Conservation (phyloP, 2,329 filamentous ascomycete species). For the Colletotrichum orbiculare region DNA sequence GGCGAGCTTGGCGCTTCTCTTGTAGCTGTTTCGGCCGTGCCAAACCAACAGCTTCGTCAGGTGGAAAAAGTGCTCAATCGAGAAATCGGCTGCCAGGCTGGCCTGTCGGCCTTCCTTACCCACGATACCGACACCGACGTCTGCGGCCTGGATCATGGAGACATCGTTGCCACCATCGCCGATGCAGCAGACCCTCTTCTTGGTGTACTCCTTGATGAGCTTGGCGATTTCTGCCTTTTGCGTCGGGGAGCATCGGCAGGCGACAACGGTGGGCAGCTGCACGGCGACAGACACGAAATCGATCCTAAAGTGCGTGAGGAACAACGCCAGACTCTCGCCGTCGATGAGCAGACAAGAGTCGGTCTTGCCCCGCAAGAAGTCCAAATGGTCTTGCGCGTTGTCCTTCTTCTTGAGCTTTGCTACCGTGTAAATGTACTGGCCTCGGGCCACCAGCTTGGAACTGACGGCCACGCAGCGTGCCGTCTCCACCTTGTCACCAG, state of each 20-base stretch:
- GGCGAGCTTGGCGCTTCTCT: slow-evolving; percentile 91
- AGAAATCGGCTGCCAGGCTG: slow-evolving; percentile 94
- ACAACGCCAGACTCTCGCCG: slow-evolving; percentile 86
- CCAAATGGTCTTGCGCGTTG: slow-evolving; percentile 86
- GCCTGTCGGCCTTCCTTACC: slow-evolving; percentile 98
- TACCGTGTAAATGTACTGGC: slow-evolving; percentile 96
- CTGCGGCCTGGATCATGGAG: slow-evolving; percentile 98
- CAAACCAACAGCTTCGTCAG: slow-evolving; percentile 97
- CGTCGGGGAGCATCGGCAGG: slow-evolving; percentile 94
- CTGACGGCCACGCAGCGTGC: slow-evolving; percentile 95
- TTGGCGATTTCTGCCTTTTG: slow-evolving; percentile 96
- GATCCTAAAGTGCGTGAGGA: slow-evolving; percentile 83
- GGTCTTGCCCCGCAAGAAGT: slow-evolving; percentile 88
- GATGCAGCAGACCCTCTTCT: slow-evolving; percentile 96
- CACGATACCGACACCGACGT: slow-evolving; percentile 97
- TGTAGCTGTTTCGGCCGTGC: slow-evolving; percentile 98
- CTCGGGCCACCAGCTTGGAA: slow-evolving; percentile 91
- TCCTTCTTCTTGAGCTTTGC: slow-evolving; percentile 86
- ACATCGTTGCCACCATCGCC: slow-evolving; percentile 99
- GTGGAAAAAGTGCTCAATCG: slow-evolving; percentile 94
- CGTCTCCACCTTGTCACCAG: slow-evolving; percentile 98
- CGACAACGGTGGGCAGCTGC: slow-evolving; percentile 88
- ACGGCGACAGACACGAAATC: slow-evolving; percentile 93
- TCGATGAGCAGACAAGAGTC: slow-evolving; percentile 92
- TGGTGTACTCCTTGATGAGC: slow-evolving; percentile 90